A percentile compares a stretch with the other conserved stretches of the same genome.
These are phyloP conservation scores for Melanogaster broomeanus DNA, from an alignment of 768 basidiomycete species.

Conservation along the genomic window DNA sequence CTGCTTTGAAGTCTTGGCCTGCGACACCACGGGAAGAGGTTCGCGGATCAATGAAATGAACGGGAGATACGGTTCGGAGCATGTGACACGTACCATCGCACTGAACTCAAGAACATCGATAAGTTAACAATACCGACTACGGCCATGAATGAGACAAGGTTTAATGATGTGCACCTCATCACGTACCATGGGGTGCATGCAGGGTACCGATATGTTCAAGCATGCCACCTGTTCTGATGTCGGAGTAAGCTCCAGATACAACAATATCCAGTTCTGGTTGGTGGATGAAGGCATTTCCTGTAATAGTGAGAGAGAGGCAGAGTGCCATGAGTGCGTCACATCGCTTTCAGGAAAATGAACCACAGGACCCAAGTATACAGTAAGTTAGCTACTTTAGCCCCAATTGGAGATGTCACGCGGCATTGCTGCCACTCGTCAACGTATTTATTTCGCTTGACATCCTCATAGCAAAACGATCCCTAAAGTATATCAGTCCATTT, in stretches of 20 bases:
- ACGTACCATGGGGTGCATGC: conserved; percentile 3
- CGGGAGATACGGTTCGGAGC: conserved; percentile 6
- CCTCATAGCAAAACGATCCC: no score
- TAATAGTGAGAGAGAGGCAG: no score
- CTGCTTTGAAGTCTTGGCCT: background rate
- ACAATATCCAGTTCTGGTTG: no score
- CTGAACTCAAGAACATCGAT: background rate
- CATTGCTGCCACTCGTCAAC: no score
- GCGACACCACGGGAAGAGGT: background rate
- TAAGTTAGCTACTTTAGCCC: no score
- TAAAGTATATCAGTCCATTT: no score
- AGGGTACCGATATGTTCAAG: background rate
- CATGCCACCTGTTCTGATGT: background rate
- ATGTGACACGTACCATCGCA: conserved; percentile 14
- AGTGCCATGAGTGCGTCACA: no score
- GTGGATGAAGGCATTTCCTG: no score
- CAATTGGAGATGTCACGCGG: no score
- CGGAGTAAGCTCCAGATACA: background rate
- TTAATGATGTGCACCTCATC: conserved; percentile 4
- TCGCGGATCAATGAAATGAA: conserved; percentile 21
- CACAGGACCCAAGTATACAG: no score
- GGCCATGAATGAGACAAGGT: conserved; percentile 2
- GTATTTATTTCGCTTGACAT: no score
- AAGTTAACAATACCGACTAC: background rate
- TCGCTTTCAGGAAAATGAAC: no score